Evolutionary conservation across 2,329 filamentous ascomycete species (phyloP), one percentile per base, ranked within the genome.

Genomic region (Microdochium bolleyi): DNA sequence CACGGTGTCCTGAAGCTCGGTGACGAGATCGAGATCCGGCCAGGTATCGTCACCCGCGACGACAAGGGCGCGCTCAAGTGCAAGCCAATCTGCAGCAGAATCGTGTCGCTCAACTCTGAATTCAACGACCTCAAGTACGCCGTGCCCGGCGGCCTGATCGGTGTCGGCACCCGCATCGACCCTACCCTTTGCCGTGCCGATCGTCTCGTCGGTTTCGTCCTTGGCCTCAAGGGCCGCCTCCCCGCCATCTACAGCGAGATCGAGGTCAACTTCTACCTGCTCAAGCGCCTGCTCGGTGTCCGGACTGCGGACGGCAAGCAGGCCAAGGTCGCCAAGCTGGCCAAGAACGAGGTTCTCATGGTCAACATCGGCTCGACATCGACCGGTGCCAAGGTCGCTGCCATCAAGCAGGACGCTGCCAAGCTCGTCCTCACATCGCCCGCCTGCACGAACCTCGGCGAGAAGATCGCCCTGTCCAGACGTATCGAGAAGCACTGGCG

Each of bases 401-500:
- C 90, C 64, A 95, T 97, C 68, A 96, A 94, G 82, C 92, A 92
- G 66, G 94, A 99, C 81, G 92, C 92, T 54, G 94, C 94, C 54
- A 96, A 96, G 78, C 81, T 99, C 60, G 87, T 89, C 55, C 78
- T 99, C 62, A 97, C 92, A 56, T 92, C 85, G 68, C 92, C 92
- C 48, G 94, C 94, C 54, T 99, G 94, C 78, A 99, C 94, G 50
- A 92, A 95, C 70, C 87, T 96, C 66, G 92, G 92, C 60, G 92
- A 99, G 80, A 97, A 99, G 87, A 92, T 99, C 65, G 94, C 94
- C 44, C 79, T 99, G 66, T 91, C 85, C 70, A 82, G 94, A 75
- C 89, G 94, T 85, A 96, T 97, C 65, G 94, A 99, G 75, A 97
- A 97, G 84, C 92, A 96, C 75, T 97, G 92, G 92, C 89, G 91